Evolutionary conservation across 208 protist genomes (phyloP), one percentile per base, ranked within the genome.

Genomic region (Trypanosomatidae sp.): DNA sequence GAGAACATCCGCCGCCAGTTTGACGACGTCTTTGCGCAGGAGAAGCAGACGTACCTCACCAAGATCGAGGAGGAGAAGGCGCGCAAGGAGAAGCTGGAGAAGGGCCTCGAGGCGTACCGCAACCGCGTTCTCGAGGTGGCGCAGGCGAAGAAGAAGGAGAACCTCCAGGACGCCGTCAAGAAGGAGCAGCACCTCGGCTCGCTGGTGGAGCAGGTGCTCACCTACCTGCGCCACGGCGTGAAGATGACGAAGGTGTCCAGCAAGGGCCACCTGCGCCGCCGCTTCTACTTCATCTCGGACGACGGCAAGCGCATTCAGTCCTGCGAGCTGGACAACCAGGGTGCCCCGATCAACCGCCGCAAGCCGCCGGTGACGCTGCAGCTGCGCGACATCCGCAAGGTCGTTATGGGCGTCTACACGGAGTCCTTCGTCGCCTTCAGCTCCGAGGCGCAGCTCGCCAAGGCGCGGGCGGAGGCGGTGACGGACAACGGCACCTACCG

Each of bases 271-370:
- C 67, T 92, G 59, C 85, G 88, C 59, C 79, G 83, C 50, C 90
- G 91, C 60, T 96, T 94, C 73, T 95, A 94, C 76, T 98, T 96
- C 73, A 69, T 98, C 66, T 97, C 93, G 46, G 91, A 97, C 3
- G 90, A 97, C 79, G 80, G 81, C 69, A 94, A 91, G 73, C 83
- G 87, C 74, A 96, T 98, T 69, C 91, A 93, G 68, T 92, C 91
- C 5, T 97, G 89, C 66, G 94, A 98, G 60, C 76, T 98, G 19
- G 91, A 96, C 78, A 76, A 84, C 69, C 78, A 86, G 36, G 91
- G 90, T 17, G 41, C 69, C 4, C 91, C 91, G 28, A 88, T 97
- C 71, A 97, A 87, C 82, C 88, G 86, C n/a, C 86, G 85, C 53
- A 93, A 95, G 79, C 94, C 94, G 15, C 80, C 94, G 6, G 90